Base-by-base conservation (phyloP, 2,329 filamentous ascomycete genomes). In the Fusarium pseudonygamai region DNA sequence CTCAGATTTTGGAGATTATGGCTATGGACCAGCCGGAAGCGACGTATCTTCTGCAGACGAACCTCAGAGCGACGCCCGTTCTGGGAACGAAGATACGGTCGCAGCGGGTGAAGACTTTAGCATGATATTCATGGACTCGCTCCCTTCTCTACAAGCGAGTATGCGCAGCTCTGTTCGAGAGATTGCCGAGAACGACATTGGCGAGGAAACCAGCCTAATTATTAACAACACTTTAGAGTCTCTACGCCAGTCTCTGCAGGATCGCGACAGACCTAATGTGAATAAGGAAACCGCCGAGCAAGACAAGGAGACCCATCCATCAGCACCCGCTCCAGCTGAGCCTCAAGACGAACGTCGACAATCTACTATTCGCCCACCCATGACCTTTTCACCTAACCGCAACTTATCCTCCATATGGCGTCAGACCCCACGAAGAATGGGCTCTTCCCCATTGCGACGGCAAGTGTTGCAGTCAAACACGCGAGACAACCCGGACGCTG, bases 71-170 rank as follows among this genome's bases (percentile, higher is more conserved):
- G 73, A 72, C 43, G 63, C 34, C 62, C 74, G 57, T 55, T 77
- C 72, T n/a, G 63, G 57, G 45, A 69, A 60, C 49, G 81, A 83
- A 37, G 82, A 87, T 56, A 87, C 83, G 1, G 83, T 87, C 52
- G 82, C 83, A 8, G 83, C 87, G n/a, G 84, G 82, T 22, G 88
- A 90, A 67, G 86, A 87, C 43, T 89, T 90, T 69, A 90, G 87
- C 76, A 89, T 89, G 87, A 90, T 90, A 63, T 87, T 87, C 37
- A 84, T 89, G 67, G 84, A 88, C 50, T 88, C 87, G 5, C 81
- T 90, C 24, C 86, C 85, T 6, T 88, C 87, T 0, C 81, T 89
- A 61, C 85, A 85, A 40, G 83, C 80, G 4, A 83, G 83, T 40
- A 80, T 84, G 62, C 78, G 79, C 46, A 80, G 78, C 64, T 80